Evolutionary conservation across 1,284 basidiomycete genomes (phyloP).

Genomic region (Hymenochaete sp.): DNA sequence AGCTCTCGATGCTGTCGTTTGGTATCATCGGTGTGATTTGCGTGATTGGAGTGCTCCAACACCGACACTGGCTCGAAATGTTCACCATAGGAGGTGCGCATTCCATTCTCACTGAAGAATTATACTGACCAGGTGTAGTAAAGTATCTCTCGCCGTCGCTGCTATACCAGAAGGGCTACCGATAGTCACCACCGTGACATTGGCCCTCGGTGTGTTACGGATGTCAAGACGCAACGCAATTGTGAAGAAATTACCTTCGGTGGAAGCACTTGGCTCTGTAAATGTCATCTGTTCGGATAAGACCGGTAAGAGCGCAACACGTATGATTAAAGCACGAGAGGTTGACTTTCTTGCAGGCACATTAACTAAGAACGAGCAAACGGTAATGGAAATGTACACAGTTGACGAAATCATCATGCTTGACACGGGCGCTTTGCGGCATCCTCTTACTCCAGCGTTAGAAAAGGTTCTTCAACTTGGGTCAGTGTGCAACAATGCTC

Average conservation of each 20-base stretch:
- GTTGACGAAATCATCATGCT: constrained; percentile 76
- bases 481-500: constrained; percentile 68
- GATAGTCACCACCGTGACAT: constrained; percentile 94
- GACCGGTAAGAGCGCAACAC: constrained; percentile 50
- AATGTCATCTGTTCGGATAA: constrained; percentile 98
- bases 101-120: neutral
- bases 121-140: constrained; percentile 21
- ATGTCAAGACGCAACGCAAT: constrained; percentile 96
- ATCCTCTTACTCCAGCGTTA: constrained; percentile 43
- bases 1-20: constrained; percentile 85
- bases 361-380: constrained; percentile 92
- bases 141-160: constrained; percentile 93
- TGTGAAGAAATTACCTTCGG: constrained; percentile 93
- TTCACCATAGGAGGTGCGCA: constrained; percentile 90
- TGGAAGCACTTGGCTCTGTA: constrained; percentile 89
- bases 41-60: constrained; percentile 82
- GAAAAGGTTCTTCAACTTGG: constrained; percentile 58
- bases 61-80: constrained; percentile 93
- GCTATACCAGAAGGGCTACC: constrained; percentile 96
- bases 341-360: constrained; percentile 51
- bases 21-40: constrained; percentile 90
- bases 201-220: constrained; percentile 87
- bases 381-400: constrained; percentile 80
- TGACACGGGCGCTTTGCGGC: constrained; percentile 36
- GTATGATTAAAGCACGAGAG: constrained; percentile 11